Evolutionary conservation across 1,139 yeast species (phyloP).

Genomic region (Nakaseomyces bracarensis): DNA sequence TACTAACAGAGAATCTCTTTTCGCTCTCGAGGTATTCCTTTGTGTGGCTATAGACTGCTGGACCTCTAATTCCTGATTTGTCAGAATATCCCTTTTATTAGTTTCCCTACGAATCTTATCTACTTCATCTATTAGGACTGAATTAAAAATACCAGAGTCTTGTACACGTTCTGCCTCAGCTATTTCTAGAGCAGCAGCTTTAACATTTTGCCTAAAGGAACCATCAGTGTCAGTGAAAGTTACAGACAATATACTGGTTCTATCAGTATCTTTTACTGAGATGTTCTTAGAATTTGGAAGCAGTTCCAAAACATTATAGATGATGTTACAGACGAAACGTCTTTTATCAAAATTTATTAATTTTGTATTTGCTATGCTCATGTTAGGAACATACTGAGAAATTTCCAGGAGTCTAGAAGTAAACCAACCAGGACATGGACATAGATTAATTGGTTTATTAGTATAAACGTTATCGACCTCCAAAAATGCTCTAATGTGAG

Average conservation of each 20-base stretch:
- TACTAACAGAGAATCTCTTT: not conserved
- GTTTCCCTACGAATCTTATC: constrained; percentile 46
- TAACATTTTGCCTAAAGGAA: constrained; percentile 25
- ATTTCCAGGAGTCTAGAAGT: constrained; percentile 53
- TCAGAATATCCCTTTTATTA: constrained; percentile 38
- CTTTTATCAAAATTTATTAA: constrained; percentile 62
- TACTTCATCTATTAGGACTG: constrained; percentile 40
- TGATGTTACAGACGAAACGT: constrained; percentile 50
- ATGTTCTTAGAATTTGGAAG: constrained; percentile 21
- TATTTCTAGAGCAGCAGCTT: constrained; percentile 33
- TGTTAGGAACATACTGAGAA: constrained; percentile 59
- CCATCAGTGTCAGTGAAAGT: constrained; percentile 21
- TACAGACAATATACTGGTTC: not conserved
- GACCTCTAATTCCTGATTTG: constrained; percentile 34
- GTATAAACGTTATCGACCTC: constrained; percentile 37
- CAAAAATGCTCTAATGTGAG: constrained; percentile 20
- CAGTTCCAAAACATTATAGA: constrained; percentile 44
- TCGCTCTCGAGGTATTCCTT: constrained; percentile 1
- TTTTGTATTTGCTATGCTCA: constrained; percentile 49
- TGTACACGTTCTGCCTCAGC: constrained; percentile 37
- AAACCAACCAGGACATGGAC: constrained; percentile 87
- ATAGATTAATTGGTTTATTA: constrained; percentile 43
- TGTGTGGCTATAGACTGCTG: constrained; percentile 5
- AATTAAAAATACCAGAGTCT: constrained; percentile 38
- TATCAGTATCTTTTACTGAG: constrained; percentile 13